Percentiles rank a stretch among this genome's conserved stretches.
These are phyloP conservation scores for Vitis hybrid DNA, from an alignment of 177 flowering plant species.

Conservation along the genomic window DNA sequence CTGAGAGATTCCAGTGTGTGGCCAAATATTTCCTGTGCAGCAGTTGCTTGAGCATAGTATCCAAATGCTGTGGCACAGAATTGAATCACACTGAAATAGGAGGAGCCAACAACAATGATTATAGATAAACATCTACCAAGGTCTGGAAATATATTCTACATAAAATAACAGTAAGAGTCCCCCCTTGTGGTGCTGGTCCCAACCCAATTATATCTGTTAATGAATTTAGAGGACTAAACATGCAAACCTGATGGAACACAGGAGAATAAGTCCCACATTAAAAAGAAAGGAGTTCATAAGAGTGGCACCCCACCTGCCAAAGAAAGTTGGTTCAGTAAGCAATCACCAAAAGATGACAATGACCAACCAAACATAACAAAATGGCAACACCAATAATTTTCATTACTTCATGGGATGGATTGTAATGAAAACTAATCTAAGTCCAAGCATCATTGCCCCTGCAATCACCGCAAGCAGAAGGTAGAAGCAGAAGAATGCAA, in stretches of 20 bases:
- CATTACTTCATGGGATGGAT: conserved; percentile 99
- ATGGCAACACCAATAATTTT: not conserved
- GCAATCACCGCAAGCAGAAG: conserved; percentile 94
- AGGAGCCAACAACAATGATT: conserved; percentile 5
- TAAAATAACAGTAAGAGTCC: not conserved
- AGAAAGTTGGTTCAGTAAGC: conserved; percentile 7
- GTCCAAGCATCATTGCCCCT: conserved; percentile 97
- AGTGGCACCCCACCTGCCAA: conserved; percentile 90
- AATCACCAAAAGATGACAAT: conserved; percentile 6
- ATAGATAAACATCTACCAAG: not conserved
- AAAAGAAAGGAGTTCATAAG: conserved; percentile 94
- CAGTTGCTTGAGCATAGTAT: conserved; percentile 97
- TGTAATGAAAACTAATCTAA: conserved; percentile 91
- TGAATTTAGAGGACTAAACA: not conserved
- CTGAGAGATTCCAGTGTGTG: conserved; percentile 96
- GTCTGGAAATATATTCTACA: not conserved
- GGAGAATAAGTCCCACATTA: conserved; percentile 92
- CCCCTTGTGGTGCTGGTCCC: no score
- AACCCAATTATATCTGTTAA: not conserved
- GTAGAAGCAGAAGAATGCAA: conserved; percentile 99
- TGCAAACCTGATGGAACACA: conserved; percentile 89
- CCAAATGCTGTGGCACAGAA: conserved; percentile 96
- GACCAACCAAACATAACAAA: not conserved
- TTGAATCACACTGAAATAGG: conserved; percentile 83
- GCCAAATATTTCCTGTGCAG: conserved; percentile 98